Evolutionary conservation across 2,329 filamentous ascomycete genomes (phyloP).

Genomic region (Trichophyton benhamiae): DNA sequence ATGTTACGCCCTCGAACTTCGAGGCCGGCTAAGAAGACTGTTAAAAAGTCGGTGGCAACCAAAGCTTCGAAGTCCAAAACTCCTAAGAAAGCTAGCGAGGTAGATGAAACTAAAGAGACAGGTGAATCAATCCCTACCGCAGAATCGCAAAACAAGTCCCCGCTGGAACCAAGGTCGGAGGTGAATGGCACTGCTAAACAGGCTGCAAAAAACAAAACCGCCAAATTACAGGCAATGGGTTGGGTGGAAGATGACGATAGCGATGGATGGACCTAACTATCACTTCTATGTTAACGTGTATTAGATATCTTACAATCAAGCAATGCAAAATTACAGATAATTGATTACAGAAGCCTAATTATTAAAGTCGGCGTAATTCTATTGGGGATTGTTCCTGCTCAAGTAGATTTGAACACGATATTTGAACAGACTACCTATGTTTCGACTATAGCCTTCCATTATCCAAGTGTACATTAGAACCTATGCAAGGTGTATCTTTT

Average conservation of each 20-base stretch:
- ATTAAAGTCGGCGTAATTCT: not conserved
- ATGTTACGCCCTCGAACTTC: constrained; percentile 1
- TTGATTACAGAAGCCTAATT: not conserved
- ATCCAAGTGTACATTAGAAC: not conserved
- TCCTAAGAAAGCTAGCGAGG: not conserved
- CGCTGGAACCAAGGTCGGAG: not conserved
- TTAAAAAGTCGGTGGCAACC: not conserved
- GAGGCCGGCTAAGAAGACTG: not conserved
- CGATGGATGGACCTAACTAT: not conserved
- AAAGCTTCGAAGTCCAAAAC: not conserved
- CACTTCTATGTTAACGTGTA: not conserved
- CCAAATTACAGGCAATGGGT: constrained; percentile 23
- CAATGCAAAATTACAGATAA: not conserved
- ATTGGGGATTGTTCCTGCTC: too few relatives aligned
- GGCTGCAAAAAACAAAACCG: constrained; percentile 22
- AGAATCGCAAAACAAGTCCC: not conserved
- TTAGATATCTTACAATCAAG: not conserved
- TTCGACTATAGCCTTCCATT: too few relatives aligned
- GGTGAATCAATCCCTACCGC: not conserved
- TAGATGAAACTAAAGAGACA: not conserved
- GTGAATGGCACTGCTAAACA: constrained; percentile 4
- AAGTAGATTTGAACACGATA: too few relatives aligned
- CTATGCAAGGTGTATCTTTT: not conserved
- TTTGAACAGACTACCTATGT: too few relatives aligned
- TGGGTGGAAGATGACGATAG: constrained; percentile 19